Evolutionary conservation across 306 rosid species (phyloP), one percentile per base, ranked within the genome.

Genomic region (Castanospermum australe): DNA sequence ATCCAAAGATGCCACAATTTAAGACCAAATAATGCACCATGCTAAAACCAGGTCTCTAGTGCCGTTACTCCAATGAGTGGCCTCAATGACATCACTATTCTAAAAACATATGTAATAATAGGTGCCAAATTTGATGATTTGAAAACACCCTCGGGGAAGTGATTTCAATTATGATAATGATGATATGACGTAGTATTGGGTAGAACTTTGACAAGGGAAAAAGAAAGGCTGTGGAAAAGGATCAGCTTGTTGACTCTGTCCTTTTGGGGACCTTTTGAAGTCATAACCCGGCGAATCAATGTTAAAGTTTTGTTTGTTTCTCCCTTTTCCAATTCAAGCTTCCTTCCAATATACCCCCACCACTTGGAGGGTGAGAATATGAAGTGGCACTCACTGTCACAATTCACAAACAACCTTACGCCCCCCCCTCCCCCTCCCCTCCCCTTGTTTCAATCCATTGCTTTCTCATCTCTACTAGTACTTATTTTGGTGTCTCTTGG

Each of bases 181-280:
- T 84, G 85, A 74, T 20, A 73, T 70, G 84, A 77, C 68, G 84
- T 74, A 45, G 71, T 38, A 73, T 82, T 68, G 76, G 76, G 51
- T 74, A 73, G 75, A 85, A 84, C 39, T 83, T 56, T 74, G 75
- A 83, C 75, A 62, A 35, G 21, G 71, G 82, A 74, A 21, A 66
- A 80, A 21, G 61, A 79, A 76, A 69, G 82, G 63, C 38, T 45
- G 73, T 22, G 59, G 83, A 71, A 88, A 85, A 76, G 55, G 71
- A 80, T 86, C 82, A 79, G 21, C 64, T 74, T 84, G 91, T 85
- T 86, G 94, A 88, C 90, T 79, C 41, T 39, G 11, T 73, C 71
- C 57, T 81, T 79, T 81, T 82, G 18, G 64, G 61, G 54, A 6
- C 78, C 57, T 81, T 76, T 78, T 75, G 39, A 79, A 82, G 92